These are phyloP conservation scores for Amanita pallidorosea DNA, from an alignment of 768 basidiomycete genomes.

Conservation along the genomic window DNA sequence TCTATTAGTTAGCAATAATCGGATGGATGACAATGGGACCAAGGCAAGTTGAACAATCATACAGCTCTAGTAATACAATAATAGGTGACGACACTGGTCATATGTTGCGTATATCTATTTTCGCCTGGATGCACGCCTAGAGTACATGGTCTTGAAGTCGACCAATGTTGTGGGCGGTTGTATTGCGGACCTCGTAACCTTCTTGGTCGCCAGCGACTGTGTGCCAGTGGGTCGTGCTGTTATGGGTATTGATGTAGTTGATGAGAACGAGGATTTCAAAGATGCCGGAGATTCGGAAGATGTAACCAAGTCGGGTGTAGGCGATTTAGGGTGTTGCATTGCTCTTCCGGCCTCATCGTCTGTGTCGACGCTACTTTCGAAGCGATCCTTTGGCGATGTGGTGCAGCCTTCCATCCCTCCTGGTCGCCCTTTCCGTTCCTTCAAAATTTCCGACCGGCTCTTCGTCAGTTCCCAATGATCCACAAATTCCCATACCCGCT, in stretches of 20 bases:
- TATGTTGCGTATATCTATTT: neutral
- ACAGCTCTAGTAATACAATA: slow-evolving; percentile 1
- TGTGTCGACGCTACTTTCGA: slow-evolving; percentile 9
- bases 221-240: neutral
- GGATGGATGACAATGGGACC: neutral
- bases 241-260: slow-evolving; percentile 17
- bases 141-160: slow-evolving; percentile 1
- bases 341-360: slow-evolving; percentile 14
- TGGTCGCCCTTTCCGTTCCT: slow-evolving; percentile 26
- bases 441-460: slow-evolving; percentile 48
- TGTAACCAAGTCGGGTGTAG: slow-evolving; percentile 6
- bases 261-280: slow-evolving; percentile 28
- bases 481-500: slow-evolving; percentile 58
- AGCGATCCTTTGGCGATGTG: slow-evolving; percentile 8
- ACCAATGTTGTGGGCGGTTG: neutral
- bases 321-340: slow-evolving; percentile 1
- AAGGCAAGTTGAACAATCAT: neutral
- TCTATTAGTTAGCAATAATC: neutral
- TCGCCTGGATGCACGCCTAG: slow-evolving; percentile 1
- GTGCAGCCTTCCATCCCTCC: neutral
- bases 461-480: slow-evolving; percentile 67
- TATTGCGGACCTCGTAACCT: neutral
- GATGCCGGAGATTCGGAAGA: slow-evolving; percentile 22
- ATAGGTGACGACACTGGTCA: too few relatives aligned
- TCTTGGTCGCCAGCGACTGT: neutral